Base-by-base conservation (phyloP, 768 basidiomycete species). In the Suillus fuscotomentosus region DNA sequence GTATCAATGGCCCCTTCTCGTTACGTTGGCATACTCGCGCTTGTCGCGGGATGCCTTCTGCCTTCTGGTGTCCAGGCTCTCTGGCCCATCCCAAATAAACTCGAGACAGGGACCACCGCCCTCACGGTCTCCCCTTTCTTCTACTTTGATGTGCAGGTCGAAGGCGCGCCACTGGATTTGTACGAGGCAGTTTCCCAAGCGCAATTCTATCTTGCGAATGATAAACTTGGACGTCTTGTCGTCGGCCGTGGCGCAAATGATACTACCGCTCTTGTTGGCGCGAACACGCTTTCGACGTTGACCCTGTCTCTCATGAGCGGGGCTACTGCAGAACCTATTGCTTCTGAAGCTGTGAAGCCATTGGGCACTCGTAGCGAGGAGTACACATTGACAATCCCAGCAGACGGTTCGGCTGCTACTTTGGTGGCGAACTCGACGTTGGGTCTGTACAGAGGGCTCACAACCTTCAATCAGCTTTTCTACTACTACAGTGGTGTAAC, bases 401-500 rank as follows among this genome's bases (percentile, higher is more conserved):
- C 67, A 0, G 70, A 81, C 36, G 81, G 79, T 5, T 60, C 69
- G 0, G 45, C 61, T 0, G 85, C 81, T 2, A 74, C 66, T 0
- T 67, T 88, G 14, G 69, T 63, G 0, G 83, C 86, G 11, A 80
- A 79, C 55, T 80, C 81, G 31, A 79, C 83, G 0, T 68, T 87
- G 17, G 86, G 87, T 0, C 70, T 87, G 6, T 77, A 81, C 13
- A 75, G 86, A 31, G 87, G 87, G 0, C 66, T 88, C 59, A 81
- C 83, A 4, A 87, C 86, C 2, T 88, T 88, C 68, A 71, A 75
- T 22, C 84, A 86, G 70, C 67, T 88, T 17, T 85, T 83, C 77
- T 88, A 83, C 65, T 72, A 76, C 24, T 66, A 74, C 47, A 47
- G 55, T 5, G 75, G 65, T 0, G 62, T 63, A 60, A 77, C 71